Evolutionary conservation across 345 rosid genomes (phyloP).

Genomic region (Clarkia xantiana): DNA sequence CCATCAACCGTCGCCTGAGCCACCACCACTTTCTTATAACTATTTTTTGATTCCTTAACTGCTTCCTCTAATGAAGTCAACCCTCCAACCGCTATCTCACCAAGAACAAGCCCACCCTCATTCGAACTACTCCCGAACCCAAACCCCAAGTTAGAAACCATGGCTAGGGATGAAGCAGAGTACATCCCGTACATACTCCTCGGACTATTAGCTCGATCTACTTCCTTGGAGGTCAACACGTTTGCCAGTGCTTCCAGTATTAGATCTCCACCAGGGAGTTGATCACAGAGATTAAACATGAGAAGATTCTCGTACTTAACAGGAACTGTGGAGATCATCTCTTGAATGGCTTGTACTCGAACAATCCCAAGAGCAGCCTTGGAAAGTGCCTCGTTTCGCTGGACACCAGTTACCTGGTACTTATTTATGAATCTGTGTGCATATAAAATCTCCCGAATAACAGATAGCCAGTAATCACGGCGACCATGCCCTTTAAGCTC

Average conservation of each 20-base stretch:
- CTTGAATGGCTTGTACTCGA: slow-evolving; percentile 73
- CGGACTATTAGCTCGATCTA: slow-evolving; percentile 25
- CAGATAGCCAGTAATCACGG: slow-evolving; percentile 87
- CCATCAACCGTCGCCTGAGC: slow-evolving; percentile 87
- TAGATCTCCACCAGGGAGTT: slow-evolving; percentile 92
- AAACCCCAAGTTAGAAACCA: slow-evolving; percentile 71
- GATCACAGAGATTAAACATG: slow-evolving; percentile 82
- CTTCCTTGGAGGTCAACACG: slow-evolving; percentile 41
- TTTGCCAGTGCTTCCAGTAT: slow-evolving; percentile 79
- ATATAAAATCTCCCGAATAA: slow-evolving; percentile 57
- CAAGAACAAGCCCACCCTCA: slow-evolving; percentile 47
- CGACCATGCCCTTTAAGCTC: slow-evolving; percentile 92
- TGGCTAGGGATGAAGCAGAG: slow-evolving; percentile 55
- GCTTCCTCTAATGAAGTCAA: slow-evolving; percentile 64
- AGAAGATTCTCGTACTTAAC: slow-evolving; percentile 43
- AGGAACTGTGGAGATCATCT: slow-evolving; percentile 28
- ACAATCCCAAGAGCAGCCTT: slow-evolving; percentile 80
- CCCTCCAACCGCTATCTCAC: slow-evolving; percentile 85
- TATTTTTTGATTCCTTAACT: slow-evolving; percentile 63
- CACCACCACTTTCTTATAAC: slow-evolving; percentile 54
- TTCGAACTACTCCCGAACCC: slow-evolving; percentile 38
- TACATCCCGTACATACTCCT: slow-evolving; percentile 42
- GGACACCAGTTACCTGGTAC: slow-evolving; percentile 51
- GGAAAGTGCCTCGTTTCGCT: slow-evolving; percentile 60
- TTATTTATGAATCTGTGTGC: slow-evolving; percentile 58